These are phyloP conservation scores for Neobulgaria alba DNA, from an alignment of 2,329 filamentous ascomycete species.

Conservation along the genomic window DNA sequence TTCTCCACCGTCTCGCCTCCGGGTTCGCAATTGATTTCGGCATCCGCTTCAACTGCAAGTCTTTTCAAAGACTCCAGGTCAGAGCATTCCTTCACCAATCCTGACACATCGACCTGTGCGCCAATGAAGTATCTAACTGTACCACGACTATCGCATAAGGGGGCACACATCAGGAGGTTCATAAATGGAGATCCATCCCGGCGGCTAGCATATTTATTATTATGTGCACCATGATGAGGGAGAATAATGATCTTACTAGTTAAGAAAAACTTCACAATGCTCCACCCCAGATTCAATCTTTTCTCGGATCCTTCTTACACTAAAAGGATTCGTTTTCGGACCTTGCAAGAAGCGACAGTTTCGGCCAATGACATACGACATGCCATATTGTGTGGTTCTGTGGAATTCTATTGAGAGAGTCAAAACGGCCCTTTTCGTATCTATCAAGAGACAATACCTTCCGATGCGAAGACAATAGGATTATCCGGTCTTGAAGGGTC, in stretches of 20 bases:
- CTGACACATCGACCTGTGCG: slow-evolving; percentile 57
- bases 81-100: slow-evolving; percentile 50
- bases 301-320: slow-evolving; percentile 52
- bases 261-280: slow-evolving; percentile 65
- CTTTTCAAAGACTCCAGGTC: slow-evolving; percentile 49
- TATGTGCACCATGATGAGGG: slow-evolving; percentile 2
- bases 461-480: slow-evolving; percentile 68
- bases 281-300: slow-evolving; percentile 56
- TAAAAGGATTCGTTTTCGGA: slow-evolving; percentile 57
- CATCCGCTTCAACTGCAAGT: slow-evolving; percentile 32
- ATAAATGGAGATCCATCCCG: slow-evolving; percentile 60
- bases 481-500: slow-evolving; percentile 67
- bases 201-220: slow-evolving; percentile 34
- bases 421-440: not conserved
- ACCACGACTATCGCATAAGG: slow-evolving; percentile 53
- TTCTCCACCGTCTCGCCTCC: slow-evolving; percentile 8
- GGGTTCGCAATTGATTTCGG: slow-evolving; percentile 26
- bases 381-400: slow-evolving; percentile 65
- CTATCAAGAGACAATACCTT: slow-evolving; percentile 40
- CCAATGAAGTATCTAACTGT: slow-evolving; percentile 56
- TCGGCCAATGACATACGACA: slow-evolving; percentile 62
- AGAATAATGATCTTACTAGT: slow-evolving; percentile 44
- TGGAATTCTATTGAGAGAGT: slow-evolving; percentile 51
- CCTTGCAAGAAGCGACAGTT: slow-evolving; percentile 77
- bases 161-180: slow-evolving; percentile 57